phyloP scores from a whole-genome alignment of 192 early-diverging fungal genomes.

The Coemansia sp. region DNA sequence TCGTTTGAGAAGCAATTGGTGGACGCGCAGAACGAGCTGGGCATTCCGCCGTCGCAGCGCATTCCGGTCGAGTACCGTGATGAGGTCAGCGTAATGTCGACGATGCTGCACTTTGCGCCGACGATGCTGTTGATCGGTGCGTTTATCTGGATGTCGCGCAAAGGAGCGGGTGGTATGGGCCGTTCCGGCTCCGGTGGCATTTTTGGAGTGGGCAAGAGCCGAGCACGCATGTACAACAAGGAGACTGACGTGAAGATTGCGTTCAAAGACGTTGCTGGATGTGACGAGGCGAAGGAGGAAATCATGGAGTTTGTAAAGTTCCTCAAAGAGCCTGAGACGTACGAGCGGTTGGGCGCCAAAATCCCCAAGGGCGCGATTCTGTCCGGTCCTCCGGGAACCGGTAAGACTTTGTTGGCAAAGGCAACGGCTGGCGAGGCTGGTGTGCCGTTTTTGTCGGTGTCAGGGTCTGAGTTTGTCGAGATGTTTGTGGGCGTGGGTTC shows the following conservation, averaged over 20 bases:
- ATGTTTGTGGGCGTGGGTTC: slow-evolving; percentile 99
- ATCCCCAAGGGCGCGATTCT: slow-evolving; percentile 98
- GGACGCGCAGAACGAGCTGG: slow-evolving; percentile 86
- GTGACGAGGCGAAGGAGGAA: slow-evolving; percentile 99
- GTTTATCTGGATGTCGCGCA: slow-evolving; percentile 82
- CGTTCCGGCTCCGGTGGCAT: slow-evolving; percentile 73
- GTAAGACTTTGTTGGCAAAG: slow-evolving; percentile 98
- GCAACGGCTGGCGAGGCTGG: slow-evolving; percentile 99
- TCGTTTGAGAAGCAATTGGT: slow-evolving; percentile 91
- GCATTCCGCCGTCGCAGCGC: slow-evolving; percentile 84
- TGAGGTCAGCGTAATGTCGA: slow-evolving; percentile 70
- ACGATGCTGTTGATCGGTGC: slow-evolving; percentile 89
- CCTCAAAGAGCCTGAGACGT: slow-evolving; percentile 88
- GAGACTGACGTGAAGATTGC: slow-evolving; percentile 95
- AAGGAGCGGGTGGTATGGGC: slow-evolving; percentile 68
- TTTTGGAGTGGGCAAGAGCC: slow-evolving; percentile 95
- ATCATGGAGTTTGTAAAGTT: slow-evolving; percentile 99
- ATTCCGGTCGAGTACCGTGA: slow-evolving; percentile 91
- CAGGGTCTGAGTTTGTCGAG: slow-evolving; percentile 98
- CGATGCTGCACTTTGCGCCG: slow-evolving; percentile 89
- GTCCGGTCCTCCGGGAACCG: slow-evolving; percentile 90
- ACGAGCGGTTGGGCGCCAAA: slow-evolving; percentile 94
- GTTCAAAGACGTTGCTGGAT: slow-evolving; percentile 99
- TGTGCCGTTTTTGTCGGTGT: slow-evolving; percentile 97
- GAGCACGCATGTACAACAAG: slow-evolving; percentile 96